Evolutionary conservation across 306 rosid species (phyloP), one percentile per base, ranked within the genome.

Genomic region (Ziziphus jujuba): DNA sequence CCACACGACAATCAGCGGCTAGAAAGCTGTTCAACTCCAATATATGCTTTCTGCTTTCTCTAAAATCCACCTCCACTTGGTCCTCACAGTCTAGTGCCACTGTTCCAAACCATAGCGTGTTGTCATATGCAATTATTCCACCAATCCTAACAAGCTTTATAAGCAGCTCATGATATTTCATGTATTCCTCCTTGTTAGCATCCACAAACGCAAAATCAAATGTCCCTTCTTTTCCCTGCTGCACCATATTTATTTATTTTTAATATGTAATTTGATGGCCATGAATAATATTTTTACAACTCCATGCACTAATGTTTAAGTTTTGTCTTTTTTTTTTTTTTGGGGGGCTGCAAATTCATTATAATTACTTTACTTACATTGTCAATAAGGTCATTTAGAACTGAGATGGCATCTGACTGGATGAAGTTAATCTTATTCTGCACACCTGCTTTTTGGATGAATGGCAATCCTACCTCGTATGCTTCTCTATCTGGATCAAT

Each of bases 171-270:
- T 88, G 91, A 65, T 85, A 88, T 55, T 67, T 38, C 3, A 57
- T 71, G 69, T 79, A 77, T 22, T 21, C 67, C 3, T 49, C 67
- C 56, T 85, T 85, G 9, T 73, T 57, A 1, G 89, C 89, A 44
- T 88, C 95, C 68, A 81, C 95, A 59, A 85, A 85, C 11, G 61
- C 86, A 67, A 77, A 83, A 69, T 88, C 95, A 66, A 75, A 88
- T 2, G 62, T 63, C 20, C 68, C 87, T 70, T 81, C 83, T 54
- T 85, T 60, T n/a, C 72, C 62, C 4, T 35, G 79, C 80, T 78
- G 75, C 68, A 48, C 47, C 43, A 50, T 66, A 47, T 9, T 20
- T 66, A 47, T 9, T 20, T 5, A 12, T 21, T 38, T 8, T 7
- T 7, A 1, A 38, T 38, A 38, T 38, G 1, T 6, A 3, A 7